A percentile compares a stretch with the other conserved stretches of the same genome.
Evolutionary conservation across 2,329 filamentous ascomycete species (phyloP).

Genomic region (Stachybotrys chartarum): DNA sequence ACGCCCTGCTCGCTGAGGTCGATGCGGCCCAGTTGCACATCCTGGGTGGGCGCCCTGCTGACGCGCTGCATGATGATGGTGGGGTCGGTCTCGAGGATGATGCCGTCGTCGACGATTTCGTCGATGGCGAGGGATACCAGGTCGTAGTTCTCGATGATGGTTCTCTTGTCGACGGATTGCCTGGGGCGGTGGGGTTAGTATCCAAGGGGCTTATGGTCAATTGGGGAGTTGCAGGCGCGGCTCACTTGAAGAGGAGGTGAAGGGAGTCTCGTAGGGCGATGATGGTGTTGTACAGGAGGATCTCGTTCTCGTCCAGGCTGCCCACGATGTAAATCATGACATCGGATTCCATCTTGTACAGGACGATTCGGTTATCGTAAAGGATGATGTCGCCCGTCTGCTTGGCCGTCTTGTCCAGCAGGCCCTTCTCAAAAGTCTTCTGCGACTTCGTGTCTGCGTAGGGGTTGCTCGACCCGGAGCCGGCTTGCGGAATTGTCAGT

Average conservation of each 20-base stretch:
- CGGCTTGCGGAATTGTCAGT: neutral
- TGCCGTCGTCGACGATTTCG: conserved; percentile 91
- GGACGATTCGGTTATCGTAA: conserved; percentile 91
- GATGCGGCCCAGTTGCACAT: conserved; percentile 87
- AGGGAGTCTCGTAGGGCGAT: conserved; percentile 85
- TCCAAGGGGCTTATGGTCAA: neutral
- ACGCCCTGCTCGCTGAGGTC: conserved; percentile 94
- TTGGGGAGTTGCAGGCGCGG: neutral
- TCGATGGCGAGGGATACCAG: conserved; percentile 89
- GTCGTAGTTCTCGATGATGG: conserved; percentile 98
- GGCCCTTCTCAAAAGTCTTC: conserved; percentile 92
- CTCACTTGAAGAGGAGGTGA: conserved; percentile 86
- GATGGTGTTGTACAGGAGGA: conserved; percentile 90
- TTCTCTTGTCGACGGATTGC: conserved; percentile 94
- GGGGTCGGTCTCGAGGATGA: conserved; percentile 95
- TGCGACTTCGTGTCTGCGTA: conserved; percentile 89
- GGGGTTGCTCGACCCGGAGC: conserved; percentile 49
- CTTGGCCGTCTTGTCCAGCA: conserved; percentile 93
- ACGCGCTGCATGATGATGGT: conserved; percentile 89
- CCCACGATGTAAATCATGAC: conserved; percentile 95
- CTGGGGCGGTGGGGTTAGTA: conserved; percentile 33
- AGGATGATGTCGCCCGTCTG: conserved; percentile 93
- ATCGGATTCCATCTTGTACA: conserved; percentile 97
- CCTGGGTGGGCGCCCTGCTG: conserved; percentile 83
- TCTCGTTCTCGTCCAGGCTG: conserved; percentile 89